Evolutionary conservation across 305 asterid species (phyloP).

Genomic region (Fraxinus floribunda): DNA sequence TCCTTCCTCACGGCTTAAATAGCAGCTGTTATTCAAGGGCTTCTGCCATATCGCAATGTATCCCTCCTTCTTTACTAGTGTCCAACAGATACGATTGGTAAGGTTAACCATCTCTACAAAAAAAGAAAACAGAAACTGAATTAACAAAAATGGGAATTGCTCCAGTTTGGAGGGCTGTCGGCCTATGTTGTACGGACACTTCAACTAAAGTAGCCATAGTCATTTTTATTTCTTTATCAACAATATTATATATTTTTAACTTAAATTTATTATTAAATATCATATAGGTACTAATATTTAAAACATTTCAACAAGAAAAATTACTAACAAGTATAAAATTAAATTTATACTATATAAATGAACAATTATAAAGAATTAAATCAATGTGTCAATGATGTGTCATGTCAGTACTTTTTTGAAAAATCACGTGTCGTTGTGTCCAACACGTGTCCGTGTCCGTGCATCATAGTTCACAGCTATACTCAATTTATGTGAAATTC

Average conservation of each 20-base stretch:
- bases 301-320: neutral
- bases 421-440: too few species aligned
- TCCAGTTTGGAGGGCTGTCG: neutral
- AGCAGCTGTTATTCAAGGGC: slow-evolving; percentile 79
- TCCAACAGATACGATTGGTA: slow-evolving; percentile 81
- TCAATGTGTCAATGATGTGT: neutral
- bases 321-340: too few species aligned
- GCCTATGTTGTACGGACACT: neutral
- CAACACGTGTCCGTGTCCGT: neutral
- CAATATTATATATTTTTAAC: neutral
- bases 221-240: neutral
- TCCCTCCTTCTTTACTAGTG: slow-evolving; percentile 85
- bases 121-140: neutral
- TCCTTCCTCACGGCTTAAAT: slow-evolving; percentile 67
- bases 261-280: too few species aligned
- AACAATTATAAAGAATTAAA: neutral
- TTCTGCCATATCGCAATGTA: slow-evolving; percentile 93
- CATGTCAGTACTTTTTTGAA: neutral
- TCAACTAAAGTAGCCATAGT: neutral
- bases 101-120: slow-evolving; percentile 76
- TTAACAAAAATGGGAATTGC: neutral
- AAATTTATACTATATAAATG: neutral
- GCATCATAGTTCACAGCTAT: neutral
- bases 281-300: neutral
- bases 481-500: neutral